A percentile compares a stretch with the other conserved stretches of the same genome.
These are phyloP conservation scores for Cladosporium cucumerinum DNA, from an alignment of 2,329 filamentous ascomycete genomes.

Conservation along the genomic window DNA sequence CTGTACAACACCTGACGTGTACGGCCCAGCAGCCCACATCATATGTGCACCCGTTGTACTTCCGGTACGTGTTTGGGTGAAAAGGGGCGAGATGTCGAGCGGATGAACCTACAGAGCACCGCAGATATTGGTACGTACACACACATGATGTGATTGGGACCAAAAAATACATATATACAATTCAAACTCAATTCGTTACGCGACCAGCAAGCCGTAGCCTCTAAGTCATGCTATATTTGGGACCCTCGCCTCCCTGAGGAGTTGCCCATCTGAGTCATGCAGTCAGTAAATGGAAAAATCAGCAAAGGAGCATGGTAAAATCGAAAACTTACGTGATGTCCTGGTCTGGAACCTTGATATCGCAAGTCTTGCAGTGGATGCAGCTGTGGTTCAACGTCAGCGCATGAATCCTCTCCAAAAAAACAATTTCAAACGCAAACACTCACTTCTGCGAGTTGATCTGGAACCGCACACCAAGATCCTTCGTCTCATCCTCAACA, in stretches of 20 bases:
- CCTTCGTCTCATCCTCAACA: constrained; percentile 83
- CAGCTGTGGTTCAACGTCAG: constrained; percentile 55
- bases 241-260: constrained; percentile 77
- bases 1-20: too few relatives aligned
- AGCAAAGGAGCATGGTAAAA: not conserved
- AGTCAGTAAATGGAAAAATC: not conserved
- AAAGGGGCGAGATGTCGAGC: too few relatives aligned
- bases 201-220: not conserved
- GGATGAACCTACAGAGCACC: too few relatives aligned
- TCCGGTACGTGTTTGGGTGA: too few relatives aligned
- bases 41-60: too few relatives aligned
- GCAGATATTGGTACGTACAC: too few relatives aligned
- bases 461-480: constrained; percentile 88
- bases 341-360: constrained; percentile 95
- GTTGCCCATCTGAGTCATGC: constrained; percentile 61
- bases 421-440: constrained; percentile 38
- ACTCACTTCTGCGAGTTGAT: constrained; percentile 85
- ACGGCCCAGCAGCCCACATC: too few relatives aligned
- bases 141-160: not conserved
- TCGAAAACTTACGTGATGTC: constrained; percentile 68
- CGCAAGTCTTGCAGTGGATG: constrained; percentile 99
- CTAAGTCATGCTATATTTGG: constrained; percentile 61
- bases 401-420: not conserved
- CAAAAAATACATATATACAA: not conserved
- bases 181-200: not conserved